Evolutionary conservation across 2,329 filamentous ascomycete species (phyloP), one percentile per base, ranked within the genome.

Genomic region (Trichophyton schoenleinii): DNA sequence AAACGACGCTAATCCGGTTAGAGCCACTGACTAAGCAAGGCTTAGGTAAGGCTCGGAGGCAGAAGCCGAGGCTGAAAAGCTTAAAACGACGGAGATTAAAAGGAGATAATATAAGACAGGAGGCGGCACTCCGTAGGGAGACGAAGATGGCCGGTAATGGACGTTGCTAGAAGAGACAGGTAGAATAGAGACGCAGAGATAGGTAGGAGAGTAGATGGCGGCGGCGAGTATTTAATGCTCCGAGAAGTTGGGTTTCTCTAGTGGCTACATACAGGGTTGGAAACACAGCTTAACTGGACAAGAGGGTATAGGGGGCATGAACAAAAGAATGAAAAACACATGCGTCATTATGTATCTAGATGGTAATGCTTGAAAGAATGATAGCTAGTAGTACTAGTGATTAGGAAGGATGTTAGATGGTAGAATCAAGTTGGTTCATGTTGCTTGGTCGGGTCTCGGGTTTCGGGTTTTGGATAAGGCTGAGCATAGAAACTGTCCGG

Each of bases 311-410:
- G 34, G 31, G 9, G 52, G 52, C 25, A 34, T 34, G 52, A 55
- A 34, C 28, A 36, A 55, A 55, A 18, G 52, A 38, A 55, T n/a
- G 52, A 36, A 55, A 38, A 38, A 55, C 52, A 36, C n/a, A 55
- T 55, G 52, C 28, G 52, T 55, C 52, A 55, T 55, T 55, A 55
- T 55, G 31, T 55, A 55, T 55, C 52, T 55, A 55, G 52, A 36
- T 55, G 52, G 34, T 55, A 44, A 55, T 55, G 52, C 52, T 55
- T 34, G 22, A 53, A 53, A 55, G 52, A 55, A 28, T 20, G 52
- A 31, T 34, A 13, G 11, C 34, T 38, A 36, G 52, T n/a, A 11
- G 4, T 28, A 25, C 7, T 53, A 13, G 28, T 53, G 49, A 22
- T 55, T 55, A 55, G 13, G 52, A 55, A 34, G n/a, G 13, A 55